Evolutionary conservation across 2,329 filamentous ascomycete species (phyloP), one percentile per base, ranked within the genome.

Genomic region (Colletotrichum siamense): DNA sequence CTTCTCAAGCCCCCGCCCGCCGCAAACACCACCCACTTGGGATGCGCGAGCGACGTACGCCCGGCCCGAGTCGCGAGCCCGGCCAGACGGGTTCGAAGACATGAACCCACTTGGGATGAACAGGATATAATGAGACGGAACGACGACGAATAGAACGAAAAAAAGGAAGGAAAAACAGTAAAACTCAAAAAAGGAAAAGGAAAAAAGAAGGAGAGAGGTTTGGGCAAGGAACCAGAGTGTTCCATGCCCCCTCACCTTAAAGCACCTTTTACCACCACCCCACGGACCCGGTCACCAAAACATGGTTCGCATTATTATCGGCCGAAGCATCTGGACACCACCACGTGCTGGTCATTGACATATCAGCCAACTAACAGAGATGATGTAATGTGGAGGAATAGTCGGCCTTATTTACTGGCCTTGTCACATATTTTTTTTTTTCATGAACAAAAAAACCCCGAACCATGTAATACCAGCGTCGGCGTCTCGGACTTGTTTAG

Each of bases 71-170:
- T 49, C 75, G 18, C 69, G 76, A 71, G 80, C 79, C 78, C 79
- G 77, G 77, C 69, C 80, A 78, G 44, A 77, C 69, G 75, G 80
- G 36, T 78, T 85, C 61, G 85, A 87, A 64, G 84, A 86, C 69
- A 87, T 90, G 82, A 90, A 92, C 79, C 90, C 90, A 5, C 83
- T 92, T 26, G 88, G 86, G 71, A 91, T 92, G 89, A 91, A 92
- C 82, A 86, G 87, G 79, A 88, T 91, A 85, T 90, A 83, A 66
- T 69, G 65, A 63, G 65, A 77, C 66, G 71, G 70, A n/a, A 30
- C 22, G 32, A 32, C 36, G 8, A 66, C 64, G 63, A 61, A 77
- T 55, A 24, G 73, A 70, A 75, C 59, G 32, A 63, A 64, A 63
- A 30, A 34, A 59, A 55, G 10, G 57, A 69, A 36, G 7, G 34